Conservation (phyloP, 768 basidiomycete genomes). For the Tulasnella sp. region DNA sequence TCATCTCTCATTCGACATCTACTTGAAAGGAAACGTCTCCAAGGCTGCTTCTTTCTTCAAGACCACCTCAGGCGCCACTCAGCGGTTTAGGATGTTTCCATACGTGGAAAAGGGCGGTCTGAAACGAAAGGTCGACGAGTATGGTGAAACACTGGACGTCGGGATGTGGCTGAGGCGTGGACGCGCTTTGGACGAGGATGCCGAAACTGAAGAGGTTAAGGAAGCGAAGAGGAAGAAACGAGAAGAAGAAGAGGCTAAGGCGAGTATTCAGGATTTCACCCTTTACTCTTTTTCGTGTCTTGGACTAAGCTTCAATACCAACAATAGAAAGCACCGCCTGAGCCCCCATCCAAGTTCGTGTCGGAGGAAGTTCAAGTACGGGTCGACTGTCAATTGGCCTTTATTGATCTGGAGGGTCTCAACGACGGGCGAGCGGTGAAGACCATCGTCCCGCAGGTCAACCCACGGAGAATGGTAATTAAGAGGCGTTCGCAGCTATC, state of each 20-base stretch:
- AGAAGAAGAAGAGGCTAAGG: conserved; percentile 81
- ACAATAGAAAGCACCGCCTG: conserved; percentile 63
- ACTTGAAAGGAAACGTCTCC: conserved; percentile 92
- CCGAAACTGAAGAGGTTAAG: conserved; percentile 74
- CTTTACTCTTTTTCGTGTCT: background rate
- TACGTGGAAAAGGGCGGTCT: conserved; percentile 70
- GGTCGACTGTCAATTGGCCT: conserved; percentile 79
- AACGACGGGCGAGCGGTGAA: conserved; percentile 97
- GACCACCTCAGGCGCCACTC: conserved; percentile 61
- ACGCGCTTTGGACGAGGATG: conserved; percentile 85
- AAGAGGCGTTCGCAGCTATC: background rate
- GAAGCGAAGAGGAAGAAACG: conserved; percentile 61
- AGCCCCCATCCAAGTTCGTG: conserved; percentile 90
- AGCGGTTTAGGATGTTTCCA: conserved; percentile 95
- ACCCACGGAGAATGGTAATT: conserved; percentile 88
- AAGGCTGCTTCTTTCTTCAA: conserved; percentile 81
- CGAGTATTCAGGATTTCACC: conserved; percentile 37
- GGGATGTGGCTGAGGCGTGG: conserved; percentile 94
- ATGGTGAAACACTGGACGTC: conserved; percentile 92
- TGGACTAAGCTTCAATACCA: background rate
- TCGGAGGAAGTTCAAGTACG: conserved; percentile 71
- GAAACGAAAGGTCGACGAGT: conserved; percentile 87
- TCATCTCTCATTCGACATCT: conserved; percentile 89
- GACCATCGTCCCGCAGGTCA: conserved; percentile 92
- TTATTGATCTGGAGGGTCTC: conserved; percentile 93